Base-by-base conservation (phyloP, 768 basidiomycete genomes). In the Daedaleopsis nitida region DNA sequence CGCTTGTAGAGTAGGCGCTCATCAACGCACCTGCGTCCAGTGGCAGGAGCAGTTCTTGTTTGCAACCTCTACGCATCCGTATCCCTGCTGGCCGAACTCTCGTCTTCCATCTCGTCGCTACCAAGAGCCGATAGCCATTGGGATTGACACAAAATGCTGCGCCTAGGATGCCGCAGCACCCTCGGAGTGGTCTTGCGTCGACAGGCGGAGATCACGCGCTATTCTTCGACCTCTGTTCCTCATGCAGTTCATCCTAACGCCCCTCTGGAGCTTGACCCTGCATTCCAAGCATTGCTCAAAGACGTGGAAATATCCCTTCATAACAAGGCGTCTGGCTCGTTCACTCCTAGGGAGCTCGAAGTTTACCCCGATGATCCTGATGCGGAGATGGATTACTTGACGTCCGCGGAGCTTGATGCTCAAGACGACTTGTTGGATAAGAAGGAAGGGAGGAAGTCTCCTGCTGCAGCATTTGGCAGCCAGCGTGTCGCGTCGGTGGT, bases 391-490 rank as follows among this genome's bases (percentile, higher is more conserved):
- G 68, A 70, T 3, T 70, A 78, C 17, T 62, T 64, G 57, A 64
- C 55, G 5, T 61, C 74, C 38, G 70, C 71, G 52, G 72, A 77
- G 58, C 72, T 76, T 24, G 69, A 75, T 34, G 69, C 65, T 47
- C 73, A 76, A 44, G 75, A 76, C 24, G 73, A 72, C 17, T 55
- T 24, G 9, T 59, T 69, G 21, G 67, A 73, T 23, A 69, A 75
- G 10, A 67, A 64, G 65, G 78, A 65, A 70, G 82, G 72, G 47
- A 77, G 84, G 54, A 90, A 90, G 70, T 93, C 92, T 24, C 89
- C 92, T 45, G 93, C 92, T 21, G 93, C 94, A 19, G 76, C 78
- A 23, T 91, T 91, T 72, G 96, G 94, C 17, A 88, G 89, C 66
- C 80, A 86, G 59, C 76, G 81, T 45, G 80, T 92, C 51, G 91